Base-by-base conservation (phyloP, 23 red algal genomes). In the Gracilariopsis chorda region DNA sequence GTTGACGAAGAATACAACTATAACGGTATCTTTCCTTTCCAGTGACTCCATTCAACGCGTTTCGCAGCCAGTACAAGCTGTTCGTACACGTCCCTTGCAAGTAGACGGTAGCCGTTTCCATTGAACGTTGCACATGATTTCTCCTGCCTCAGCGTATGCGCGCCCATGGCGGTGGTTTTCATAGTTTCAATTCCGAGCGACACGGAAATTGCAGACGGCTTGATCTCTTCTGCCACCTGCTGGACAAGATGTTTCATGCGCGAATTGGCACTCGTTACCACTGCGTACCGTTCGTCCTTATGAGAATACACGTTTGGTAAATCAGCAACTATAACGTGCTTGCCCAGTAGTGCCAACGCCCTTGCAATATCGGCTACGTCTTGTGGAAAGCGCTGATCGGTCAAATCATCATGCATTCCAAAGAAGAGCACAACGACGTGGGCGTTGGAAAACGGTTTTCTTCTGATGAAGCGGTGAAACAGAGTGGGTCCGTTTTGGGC, bases 11-110 rank as follows among this genome's bases (percentile, higher is more conserved):
- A 27, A 17, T 27, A 36, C 41, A 68, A 20, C 62, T 68, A 68
- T 36, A 68, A 39, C 5, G 62, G 2, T 12, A 68, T 35, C 27
- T 39, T 68, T 19, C n/a, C 62, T 36, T 68, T 88, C 83, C 83
- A 88, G 41, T 88, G 60, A 11, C 40, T 36, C 83, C 83, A 88
- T 74, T 88, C 83, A 29, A 88, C 64, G 41, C 65, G 62, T 33
- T 88, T 88, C 7, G 83, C 83, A 24, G 83, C 83, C 1, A 48
- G 14, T 17, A 88, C 52, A 77, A 88, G 49, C 40, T 61, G 47
- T 13, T 88, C 83, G 40, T 53, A 74, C 4, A 88, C 64, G 16
- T 88, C 83, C 53, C 48, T 32, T 2, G 83, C 36, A 48, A 88
- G 52, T n/a, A 88, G 34, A 47, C 83, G 62, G 44, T 88, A 88